Conservation (phyloP, 495 filamentous ascomycete genomes). For the Hypoxylon intermedium region DNA sequence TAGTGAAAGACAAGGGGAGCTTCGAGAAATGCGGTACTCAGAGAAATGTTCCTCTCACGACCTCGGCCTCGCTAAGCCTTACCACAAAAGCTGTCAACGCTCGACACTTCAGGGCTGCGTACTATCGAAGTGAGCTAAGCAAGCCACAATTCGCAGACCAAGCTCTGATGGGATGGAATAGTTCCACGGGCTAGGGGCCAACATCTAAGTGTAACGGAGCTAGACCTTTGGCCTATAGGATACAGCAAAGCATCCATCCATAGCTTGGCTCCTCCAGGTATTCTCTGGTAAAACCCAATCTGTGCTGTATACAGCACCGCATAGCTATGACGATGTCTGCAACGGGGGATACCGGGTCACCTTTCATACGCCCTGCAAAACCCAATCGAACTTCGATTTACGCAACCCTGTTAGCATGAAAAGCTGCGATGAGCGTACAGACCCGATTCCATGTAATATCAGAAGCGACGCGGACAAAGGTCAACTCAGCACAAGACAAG, state of each 20-base stretch:
- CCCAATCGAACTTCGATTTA: conserved; percentile 17
- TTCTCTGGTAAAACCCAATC: no score
- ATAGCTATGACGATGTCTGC: conserved; percentile 12
- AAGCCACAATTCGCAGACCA: conserved; percentile 32
- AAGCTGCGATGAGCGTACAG: conserved; percentile 4
- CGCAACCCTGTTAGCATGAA: conserved; percentile 3
- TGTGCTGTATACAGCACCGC: conserved; percentile 12
- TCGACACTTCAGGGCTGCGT: conserved; percentile 2
- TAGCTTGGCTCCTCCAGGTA: no score
- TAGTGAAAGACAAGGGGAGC: no score
- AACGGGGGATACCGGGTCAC: conserved; percentile 8
- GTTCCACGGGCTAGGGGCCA: conserved; percentile 19
- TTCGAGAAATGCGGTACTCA: background rate
- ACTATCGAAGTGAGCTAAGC: conserved; percentile 17
- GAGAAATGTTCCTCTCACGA: background rate
- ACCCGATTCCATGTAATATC: conserved; percentile 7
- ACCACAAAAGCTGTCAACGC: conserved; percentile 11
- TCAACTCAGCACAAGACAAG: conserved; percentile 4
- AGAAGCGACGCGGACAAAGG: conserved; percentile 5
- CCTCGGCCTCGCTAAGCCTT: conserved; percentile 23
- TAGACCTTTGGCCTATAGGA: background rate
- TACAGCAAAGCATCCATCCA: conserved; percentile 1
- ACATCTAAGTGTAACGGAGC: conserved; percentile 20
- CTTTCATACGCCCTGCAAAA: background rate
- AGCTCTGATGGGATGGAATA: conserved; percentile 9